Conservation (phyloP, 2,329 filamentous ascomycete species). For the Penicillium vulpinum region DNA sequence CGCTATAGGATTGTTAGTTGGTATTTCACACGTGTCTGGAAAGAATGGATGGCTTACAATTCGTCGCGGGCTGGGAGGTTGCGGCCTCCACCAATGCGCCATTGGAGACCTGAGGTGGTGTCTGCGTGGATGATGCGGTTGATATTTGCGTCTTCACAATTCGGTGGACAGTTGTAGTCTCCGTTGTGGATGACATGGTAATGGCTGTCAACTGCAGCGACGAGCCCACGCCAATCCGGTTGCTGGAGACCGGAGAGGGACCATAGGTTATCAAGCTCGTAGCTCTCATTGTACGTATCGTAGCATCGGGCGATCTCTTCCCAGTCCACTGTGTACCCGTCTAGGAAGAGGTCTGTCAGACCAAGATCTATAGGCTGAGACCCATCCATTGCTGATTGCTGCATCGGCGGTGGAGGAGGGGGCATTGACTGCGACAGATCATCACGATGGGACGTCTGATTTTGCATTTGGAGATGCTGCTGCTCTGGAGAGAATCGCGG, state of each 20-base stretch:
- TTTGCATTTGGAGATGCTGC: slow-evolving; percentile 34
- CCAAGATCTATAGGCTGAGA: slow-evolving; percentile 31
- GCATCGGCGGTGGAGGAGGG: slow-evolving; percentile 24
- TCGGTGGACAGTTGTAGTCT: slow-evolving; percentile 30
- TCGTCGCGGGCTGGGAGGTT: slow-evolving; percentile 38
- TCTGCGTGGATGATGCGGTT: slow-evolving; percentile 40
- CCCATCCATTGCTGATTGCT: slow-evolving; percentile 28
- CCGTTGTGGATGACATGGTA: slow-evolving; percentile 44
- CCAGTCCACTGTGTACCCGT: slow-evolving; percentile 44
- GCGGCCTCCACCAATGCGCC: slow-evolving; percentile 38
- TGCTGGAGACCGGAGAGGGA: slow-evolving; percentile 44
- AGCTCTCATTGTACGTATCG: slow-evolving; percentile 41
- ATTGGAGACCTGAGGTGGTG: slow-evolving; percentile 31
- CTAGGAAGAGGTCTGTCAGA: slow-evolving; percentile 38
- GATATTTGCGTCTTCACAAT: slow-evolving; percentile 39
- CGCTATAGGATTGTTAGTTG: slow-evolving; percentile 34
- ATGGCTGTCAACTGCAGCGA: slow-evolving; percentile 48
- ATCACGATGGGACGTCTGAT: slow-evolving; percentile 27
- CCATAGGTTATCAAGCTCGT: slow-evolving; percentile 44
- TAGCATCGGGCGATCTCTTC: slow-evolving; percentile 38
- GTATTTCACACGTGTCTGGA: not conserved
- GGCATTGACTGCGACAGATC: slow-evolving; percentile 23
- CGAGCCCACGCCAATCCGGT: slow-evolving; percentile 44
- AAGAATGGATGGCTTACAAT: slow-evolving; percentile 36
- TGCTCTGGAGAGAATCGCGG: slow-evolving; percentile 32